Evolutionary conservation across 495 filamentous ascomycete genomes (phyloP), one percentile per base, ranked within the genome.

Genomic region (Podospora bellae-mahoneyi): DNA sequence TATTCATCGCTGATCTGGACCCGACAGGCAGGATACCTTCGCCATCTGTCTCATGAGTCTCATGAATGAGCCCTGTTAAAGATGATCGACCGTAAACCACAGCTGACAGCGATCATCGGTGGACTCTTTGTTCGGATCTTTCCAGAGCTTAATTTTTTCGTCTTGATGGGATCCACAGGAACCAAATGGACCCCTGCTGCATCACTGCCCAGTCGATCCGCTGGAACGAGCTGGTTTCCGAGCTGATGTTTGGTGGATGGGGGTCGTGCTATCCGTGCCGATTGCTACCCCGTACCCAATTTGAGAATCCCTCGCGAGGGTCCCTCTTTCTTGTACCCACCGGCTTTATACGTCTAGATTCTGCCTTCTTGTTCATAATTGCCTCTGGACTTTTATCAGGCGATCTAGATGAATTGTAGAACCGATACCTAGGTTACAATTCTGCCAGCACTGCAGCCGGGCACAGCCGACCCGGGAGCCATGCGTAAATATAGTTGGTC

Each of bases 81-180:
- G 15, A 48, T 48, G 39, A 48, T 48, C 39, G 39, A 48, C 39
- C 39, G 9, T 48, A 10, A 48, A 48, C 39, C 39, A 48, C 39
- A 48, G 1, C 39, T 48, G 9, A 48, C 30, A 32, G 30, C 30
- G 30, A 32, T 32, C 30, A 32, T 32, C 30, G 7, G 30, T 32
- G 30, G 30, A 32, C 30, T 32, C 30, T 32, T 6, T 32, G 30
- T 13, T 48, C 13, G 39, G 39, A 48, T 48, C 39, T 48, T 48
- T 48, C 39, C 39, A 13, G 55, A 58, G 23, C 55, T 58, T 58
- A 58, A 48, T 58, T 58, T 58, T 58, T 58, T 58, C 55, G 55
- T 58, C 18, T 58, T 58, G 55, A 58, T 58, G 55, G 18, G 55
- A 58, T 58, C 55, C 55, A 58, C 55, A 19, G 18, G n/a, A 19